phyloP scores from a whole-genome alignment of 768 basidiomycete species.

The Panaeolus papilionaceus region DNA sequence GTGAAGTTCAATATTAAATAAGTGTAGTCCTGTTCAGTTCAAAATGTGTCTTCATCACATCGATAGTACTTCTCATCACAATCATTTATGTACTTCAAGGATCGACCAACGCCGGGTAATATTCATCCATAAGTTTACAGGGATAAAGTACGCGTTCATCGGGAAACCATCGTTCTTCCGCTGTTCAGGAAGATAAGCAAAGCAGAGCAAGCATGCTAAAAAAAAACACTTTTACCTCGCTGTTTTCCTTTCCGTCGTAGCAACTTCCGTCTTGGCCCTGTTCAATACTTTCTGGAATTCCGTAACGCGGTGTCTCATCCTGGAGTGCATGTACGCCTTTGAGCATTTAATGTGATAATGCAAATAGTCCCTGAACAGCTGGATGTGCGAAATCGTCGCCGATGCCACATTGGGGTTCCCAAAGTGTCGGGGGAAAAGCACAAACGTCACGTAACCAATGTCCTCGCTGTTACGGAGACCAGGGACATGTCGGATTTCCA shows the following conservation, averaged over 20 bases:
- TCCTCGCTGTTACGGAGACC: slow-evolving; percentile 86
- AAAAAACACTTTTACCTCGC: slow-evolving; percentile 64
- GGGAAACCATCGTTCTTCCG: slow-evolving; percentile 62
- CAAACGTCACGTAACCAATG: slow-evolving; percentile 96
- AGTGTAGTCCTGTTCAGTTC: too few relatives aligned
- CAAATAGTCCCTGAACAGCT: slow-evolving; percentile 97
- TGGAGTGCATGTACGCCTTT: slow-evolving; percentile 98
- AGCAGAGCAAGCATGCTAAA: background rate
- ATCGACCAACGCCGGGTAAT: background rate
- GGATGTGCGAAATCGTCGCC: slow-evolving; percentile 91
- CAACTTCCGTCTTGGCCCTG: slow-evolving; percentile 92
- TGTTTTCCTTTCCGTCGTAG: slow-evolving; percentile 86
- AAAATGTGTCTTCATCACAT: too few relatives aligned
- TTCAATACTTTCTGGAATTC: slow-evolving; percentile 98
- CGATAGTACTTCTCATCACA: too few relatives aligned
- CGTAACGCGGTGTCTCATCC: slow-evolving; percentile 92
- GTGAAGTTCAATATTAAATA: too few relatives aligned
- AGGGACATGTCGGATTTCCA: slow-evolving; percentile 91
- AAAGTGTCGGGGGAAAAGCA: slow-evolving; percentile 97
- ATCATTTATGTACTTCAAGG: too few relatives aligned
- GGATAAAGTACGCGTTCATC: slow-evolving; percentile 35
- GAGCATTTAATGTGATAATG: slow-evolving; percentile 99
- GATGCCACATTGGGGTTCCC: slow-evolving; percentile 68
- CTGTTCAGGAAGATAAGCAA: slow-evolving; percentile 35
- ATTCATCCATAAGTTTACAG: background rate